Conservation (phyloP, 1,284 basidiomycete genomes). For the Ganoderma sp. region DNA sequence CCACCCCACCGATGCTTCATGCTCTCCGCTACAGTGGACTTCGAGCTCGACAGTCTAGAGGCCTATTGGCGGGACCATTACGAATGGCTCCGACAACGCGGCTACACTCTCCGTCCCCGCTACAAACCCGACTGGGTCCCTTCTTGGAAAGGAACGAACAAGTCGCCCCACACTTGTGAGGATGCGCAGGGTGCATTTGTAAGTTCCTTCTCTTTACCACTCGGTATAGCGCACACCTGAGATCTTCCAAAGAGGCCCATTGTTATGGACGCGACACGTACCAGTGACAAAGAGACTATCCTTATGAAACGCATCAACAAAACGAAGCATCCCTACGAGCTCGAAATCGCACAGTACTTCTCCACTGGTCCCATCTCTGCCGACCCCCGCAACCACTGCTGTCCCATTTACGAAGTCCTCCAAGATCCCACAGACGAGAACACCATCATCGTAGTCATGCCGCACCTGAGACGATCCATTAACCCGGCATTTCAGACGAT, state of each 20-base stretch:
- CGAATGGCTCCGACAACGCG: conserved; percentile 12
- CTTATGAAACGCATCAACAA: conserved; percentile 14
- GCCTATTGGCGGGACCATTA: conserved; percentile 6
- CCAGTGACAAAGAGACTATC: conserved; percentile 19
- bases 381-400: conserved; percentile 38
- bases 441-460: conserved; percentile 36
- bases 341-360: conserved; percentile 23
- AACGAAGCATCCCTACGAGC: conserved; percentile 18
- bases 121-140: conserved; percentile 29
- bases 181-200: conserved; percentile 15
- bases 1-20: not conserved
- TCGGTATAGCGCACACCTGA: conserved; percentile 35
- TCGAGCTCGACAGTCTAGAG: not conserved
- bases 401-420: conserved; percentile 37
- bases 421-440: conserved; percentile 27
- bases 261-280: conserved; percentile 26
- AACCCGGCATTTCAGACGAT: conserved; percentile 35
- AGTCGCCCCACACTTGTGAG: conserved; percentile 11
- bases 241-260: conserved; percentile 28
- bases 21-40: not conserved
- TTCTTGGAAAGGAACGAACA: conserved; percentile 22
- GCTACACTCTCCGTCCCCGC: conserved; percentile 30
- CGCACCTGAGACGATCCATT: conserved; percentile 33
- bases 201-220: not conserved
- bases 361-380: conserved; percentile 19